Evolutionary conservation across 1,284 basidiomycete genomes (phyloP), one percentile per base, ranked within the genome.

Genomic region (Cryptococcus depauperatus): DNA sequence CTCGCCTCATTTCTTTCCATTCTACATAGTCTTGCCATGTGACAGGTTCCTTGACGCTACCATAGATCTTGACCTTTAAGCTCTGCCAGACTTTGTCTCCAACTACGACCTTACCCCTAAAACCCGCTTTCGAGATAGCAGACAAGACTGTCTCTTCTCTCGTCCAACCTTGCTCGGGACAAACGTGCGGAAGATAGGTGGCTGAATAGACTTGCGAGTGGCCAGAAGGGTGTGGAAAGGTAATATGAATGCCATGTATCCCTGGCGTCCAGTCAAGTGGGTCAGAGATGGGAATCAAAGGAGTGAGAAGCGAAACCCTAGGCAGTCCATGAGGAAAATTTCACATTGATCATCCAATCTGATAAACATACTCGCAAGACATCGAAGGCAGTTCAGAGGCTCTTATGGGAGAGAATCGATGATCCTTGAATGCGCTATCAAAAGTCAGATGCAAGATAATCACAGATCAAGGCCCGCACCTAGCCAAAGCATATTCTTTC

Each of bases 201-300:
- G 92, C 92, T 3, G 81, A 81, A 55, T 95, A 81, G 3, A 75
- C 74, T 46, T 79, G 56, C 42, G 44, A 6, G 35, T 81, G 72
- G 14, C 82, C 57, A 5, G 80, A 76, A 13, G 89, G 91, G 62
- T 88, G 82, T 22, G 82, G 77, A 68, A 97, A 87, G 18, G 81
- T 78, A 54, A 98, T 85, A 66, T 85, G 80, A 66, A 97, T 92
- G 40, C 93, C 93, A 70, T 98, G 93, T 3, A 79, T 77, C 48
- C 92, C 93, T 50, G 93, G 70, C 7, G 81, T 82, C 93, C 93
- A 98, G 70, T 91, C 88, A 43, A 93, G 79, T 60, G 93, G 91
- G 32, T 83, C 80, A 19, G 76, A 65, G 44, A 83, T 88, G 58
- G 85, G 79, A 71, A 92, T 89, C 64, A 96, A 96, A 56, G 91